These are phyloP conservation scores for Nectriaceae sp. DNA, from an alignment of 2,329 filamentous ascomycete genomes.

Conservation along the genomic window DNA sequence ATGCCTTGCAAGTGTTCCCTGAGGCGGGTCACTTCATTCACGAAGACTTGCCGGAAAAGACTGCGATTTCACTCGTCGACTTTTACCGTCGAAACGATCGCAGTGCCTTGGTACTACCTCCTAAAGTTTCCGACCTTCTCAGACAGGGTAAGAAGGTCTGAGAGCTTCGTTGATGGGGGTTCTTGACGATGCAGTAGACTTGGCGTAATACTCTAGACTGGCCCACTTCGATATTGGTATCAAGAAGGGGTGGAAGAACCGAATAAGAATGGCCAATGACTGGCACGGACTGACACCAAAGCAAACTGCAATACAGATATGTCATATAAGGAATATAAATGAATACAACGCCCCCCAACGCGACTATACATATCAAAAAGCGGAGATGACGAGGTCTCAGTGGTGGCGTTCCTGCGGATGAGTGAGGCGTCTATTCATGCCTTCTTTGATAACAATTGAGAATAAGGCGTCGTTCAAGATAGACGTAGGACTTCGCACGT, in stretches of 20 bases:
- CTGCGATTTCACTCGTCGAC: conserved; percentile 80
- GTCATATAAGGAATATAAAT: background rate
- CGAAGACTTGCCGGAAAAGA: conserved; percentile 91
- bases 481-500: too few relatives aligned
- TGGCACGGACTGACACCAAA: background rate
- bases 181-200: too few relatives aligned
- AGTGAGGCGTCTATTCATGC: background rate
- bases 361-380: too few relatives aligned
- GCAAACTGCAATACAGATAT: background rate
- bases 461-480: too few relatives aligned
- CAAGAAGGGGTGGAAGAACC: too few relatives aligned
- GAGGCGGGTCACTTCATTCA: conserved; percentile 97
- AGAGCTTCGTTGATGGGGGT: conserved; percentile 7
- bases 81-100: conserved; percentile 93
- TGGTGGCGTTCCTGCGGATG: background rate
- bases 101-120: conserved; percentile 80
- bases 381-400: background rate
- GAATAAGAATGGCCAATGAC: too few relatives aligned
- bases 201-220: too few relatives aligned
- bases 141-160: conserved; percentile 63
- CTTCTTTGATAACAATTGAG: too few relatives aligned
- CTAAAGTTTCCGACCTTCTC: conserved; percentile 80
- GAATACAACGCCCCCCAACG: too few relatives aligned
- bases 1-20: conserved; percentile 90
- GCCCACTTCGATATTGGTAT: too few relatives aligned